Base-by-base conservation (phyloP, 169 alveolate species). In the Cryptosporidium bovis region DNA sequence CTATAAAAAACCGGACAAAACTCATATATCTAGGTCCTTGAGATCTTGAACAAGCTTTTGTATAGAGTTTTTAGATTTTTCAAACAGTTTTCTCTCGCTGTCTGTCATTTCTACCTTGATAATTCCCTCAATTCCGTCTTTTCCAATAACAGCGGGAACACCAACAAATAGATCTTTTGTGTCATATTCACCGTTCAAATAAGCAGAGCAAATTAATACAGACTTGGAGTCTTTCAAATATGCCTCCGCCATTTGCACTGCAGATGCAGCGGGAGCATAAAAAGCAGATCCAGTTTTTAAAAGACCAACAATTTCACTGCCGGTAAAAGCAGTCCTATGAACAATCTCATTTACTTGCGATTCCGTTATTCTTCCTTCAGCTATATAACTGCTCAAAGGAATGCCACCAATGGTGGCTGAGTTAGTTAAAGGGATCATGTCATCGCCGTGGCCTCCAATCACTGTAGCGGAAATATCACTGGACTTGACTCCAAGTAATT, bases 371-470 rank as follows among this genome's bases (percentile, higher is more conserved):
- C 82, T 90, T 18, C 90, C 92, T 33, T 89, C 67, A 34, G 83
- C 67, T 64, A 92, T 82, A 82, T 84, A 92, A 46, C 85, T 91
- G 48, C 84, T 82, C 18, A 92, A 69, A 1, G 96, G 92, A 55
- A 94, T 85, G 6, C 97, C 96, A 2, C 91, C 87, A 46, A 94
- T 83, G 2, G 96, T 93, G 50, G 82, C 82, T 31, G 90, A 92
- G 66, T 93, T 90, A 16, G 85, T 91, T 40, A 95, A 62, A 31
- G 97, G 97, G 16, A 94, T 84, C 96, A 94, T 94, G 40, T 91
- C 71, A 90, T 95, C 97, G 20, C 97, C 97, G 90, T 95, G 97
- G 1, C 95, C 97, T 40, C 97, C 97, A 27, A 95, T 91, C 31
- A 93, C 90, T 20, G 90, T 82, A 7, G 94, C 97, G 64, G 92